phyloP scores from a whole-genome alignment of 495 filamentous ascomycete genomes.

The Daldinia childiae region DNA sequence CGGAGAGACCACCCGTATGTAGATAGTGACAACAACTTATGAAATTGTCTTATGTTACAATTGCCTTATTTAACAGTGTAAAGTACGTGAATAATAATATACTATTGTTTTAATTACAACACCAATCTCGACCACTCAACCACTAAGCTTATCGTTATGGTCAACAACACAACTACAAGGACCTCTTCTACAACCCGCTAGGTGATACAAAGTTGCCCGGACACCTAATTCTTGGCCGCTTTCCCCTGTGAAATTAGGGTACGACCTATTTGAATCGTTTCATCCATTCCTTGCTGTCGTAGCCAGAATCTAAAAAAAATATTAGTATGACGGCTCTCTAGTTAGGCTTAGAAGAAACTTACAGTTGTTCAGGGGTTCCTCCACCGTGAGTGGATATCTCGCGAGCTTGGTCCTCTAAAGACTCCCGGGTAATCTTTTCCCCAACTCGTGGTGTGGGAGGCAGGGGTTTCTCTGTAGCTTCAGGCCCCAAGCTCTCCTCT shows the following conservation, averaged over 20 bases:
- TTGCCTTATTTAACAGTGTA: neutral
- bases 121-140: slow-evolving; percentile 20
- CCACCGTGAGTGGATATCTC: slow-evolving; percentile 58
- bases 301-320: slow-evolving; percentile 49
- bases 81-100: neutral
- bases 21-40: neutral
- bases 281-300: slow-evolving; percentile 50
- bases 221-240: slow-evolving; percentile 21
- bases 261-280: slow-evolving; percentile 53
- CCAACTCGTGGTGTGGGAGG: slow-evolving; percentile 49
- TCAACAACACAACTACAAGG: slow-evolving; percentile 12
- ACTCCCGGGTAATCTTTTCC: slow-evolving; percentile 59
- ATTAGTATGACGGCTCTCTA: slow-evolving; percentile 10
- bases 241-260: slow-evolving; percentile 40
- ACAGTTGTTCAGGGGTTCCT: slow-evolving; percentile 64
- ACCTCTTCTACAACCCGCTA: slow-evolving; percentile 15
- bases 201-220: slow-evolving; percentile 3
- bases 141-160: slow-evolving; percentile 21
- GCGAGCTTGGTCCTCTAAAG: slow-evolving; percentile 74
- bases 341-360: slow-evolving; percentile 17
- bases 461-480: slow-evolving; percentile 50
- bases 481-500: slow-evolving; percentile 65
- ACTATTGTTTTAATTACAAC: neutral
- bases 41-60: neutral
- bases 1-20: neutral